Percentiles rank a stretch among this genome's conserved stretches.
Conservation (phyloP, 2,329 filamentous ascomycete genomes). For the Cytospora mali region DNA sequence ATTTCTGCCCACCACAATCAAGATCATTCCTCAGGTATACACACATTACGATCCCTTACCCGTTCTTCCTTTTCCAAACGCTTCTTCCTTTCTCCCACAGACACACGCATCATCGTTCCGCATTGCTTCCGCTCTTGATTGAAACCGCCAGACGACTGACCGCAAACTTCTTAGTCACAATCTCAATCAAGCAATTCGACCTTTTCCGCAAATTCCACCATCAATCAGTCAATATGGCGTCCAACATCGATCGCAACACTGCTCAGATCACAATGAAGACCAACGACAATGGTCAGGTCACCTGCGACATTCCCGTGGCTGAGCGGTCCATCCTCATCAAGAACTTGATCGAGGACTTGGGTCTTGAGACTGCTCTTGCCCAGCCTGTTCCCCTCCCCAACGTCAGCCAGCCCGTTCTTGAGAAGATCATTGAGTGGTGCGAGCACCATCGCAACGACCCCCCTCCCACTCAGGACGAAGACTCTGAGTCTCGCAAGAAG, state of each 20-base stretch:
- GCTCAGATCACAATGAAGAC: slow-evolving; percentile 50
- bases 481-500: slow-evolving; percentile 94
- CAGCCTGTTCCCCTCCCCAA: slow-evolving; percentile 89
- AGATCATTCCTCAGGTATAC: background rate
- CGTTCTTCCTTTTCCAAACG: background rate
- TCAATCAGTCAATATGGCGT: slow-evolving; percentile 35
- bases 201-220: slow-evolving; percentile 23
- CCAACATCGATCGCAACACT: slow-evolving; percentile 31
- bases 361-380: slow-evolving; percentile 57
- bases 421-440: slow-evolving; percentile 98
- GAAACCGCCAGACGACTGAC: slow-evolving; percentile 14
- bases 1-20: slow-evolving; percentile 1
- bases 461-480: slow-evolving; percentile 78
- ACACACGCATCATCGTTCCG: background rate
- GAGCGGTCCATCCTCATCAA: slow-evolving; percentile 95
- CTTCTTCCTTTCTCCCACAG: background rate
- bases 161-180: slow-evolving; percentile 3
- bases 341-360: slow-evolving; percentile 96
- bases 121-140: background rate
- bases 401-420: slow-evolving; percentile 87
- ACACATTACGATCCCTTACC: background rate
- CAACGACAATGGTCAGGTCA: slow-evolving; percentile 53
- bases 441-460: slow-evolving; percentile 92
- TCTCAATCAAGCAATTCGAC: slow-evolving; percentile 27
- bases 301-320: slow-evolving; percentile 75